Evolutionary conservation across 441 rosid species (phyloP).

Genomic region (Populus tomentosa): DNA sequence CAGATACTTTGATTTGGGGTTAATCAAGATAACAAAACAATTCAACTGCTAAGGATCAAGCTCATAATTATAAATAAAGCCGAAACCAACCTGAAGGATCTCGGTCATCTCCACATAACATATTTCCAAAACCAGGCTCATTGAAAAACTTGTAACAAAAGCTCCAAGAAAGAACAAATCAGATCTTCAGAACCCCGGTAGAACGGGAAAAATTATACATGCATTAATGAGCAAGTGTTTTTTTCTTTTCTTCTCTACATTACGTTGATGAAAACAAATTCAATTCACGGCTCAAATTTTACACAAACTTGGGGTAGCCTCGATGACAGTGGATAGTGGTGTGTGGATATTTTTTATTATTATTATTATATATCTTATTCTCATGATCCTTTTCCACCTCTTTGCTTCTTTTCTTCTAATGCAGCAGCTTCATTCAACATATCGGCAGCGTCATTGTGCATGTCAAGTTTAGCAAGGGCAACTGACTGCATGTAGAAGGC

Average conservation of each 20-base stretch:
- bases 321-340: slow-evolving; percentile 15
- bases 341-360: slow-evolving; percentile 4
- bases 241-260: slow-evolving; percentile 1
- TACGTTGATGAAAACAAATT: slow-evolving; percentile 23
- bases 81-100: too few species aligned
- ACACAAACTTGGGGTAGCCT: slow-evolving; percentile 31
- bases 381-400: slow-evolving; percentile 36
- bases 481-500: slow-evolving; percentile 90
- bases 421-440: slow-evolving; percentile 71
- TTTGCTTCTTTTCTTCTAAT: slow-evolving; percentile 68
- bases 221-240: background rate
- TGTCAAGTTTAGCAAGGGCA: slow-evolving; percentile 71
- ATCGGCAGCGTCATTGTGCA: slow-evolving; percentile 72
- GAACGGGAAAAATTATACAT: slow-evolving; percentile 10
- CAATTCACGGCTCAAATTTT: slow-evolving; percentile 35
- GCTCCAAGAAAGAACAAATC: too few species aligned
- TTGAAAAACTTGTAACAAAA: too few species aligned
- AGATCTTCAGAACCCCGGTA: too few species aligned
- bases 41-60: too few species aligned
- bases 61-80: too few species aligned
- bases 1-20: too few species aligned
- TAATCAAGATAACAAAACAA: too few species aligned
- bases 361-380: background rate
- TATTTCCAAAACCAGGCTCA: too few species aligned
- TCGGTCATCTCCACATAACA: too few species aligned